Evolutionary conservation across 352 stramenopile species (phyloP).

Genomic region (Globisporangium parvum): DNA sequence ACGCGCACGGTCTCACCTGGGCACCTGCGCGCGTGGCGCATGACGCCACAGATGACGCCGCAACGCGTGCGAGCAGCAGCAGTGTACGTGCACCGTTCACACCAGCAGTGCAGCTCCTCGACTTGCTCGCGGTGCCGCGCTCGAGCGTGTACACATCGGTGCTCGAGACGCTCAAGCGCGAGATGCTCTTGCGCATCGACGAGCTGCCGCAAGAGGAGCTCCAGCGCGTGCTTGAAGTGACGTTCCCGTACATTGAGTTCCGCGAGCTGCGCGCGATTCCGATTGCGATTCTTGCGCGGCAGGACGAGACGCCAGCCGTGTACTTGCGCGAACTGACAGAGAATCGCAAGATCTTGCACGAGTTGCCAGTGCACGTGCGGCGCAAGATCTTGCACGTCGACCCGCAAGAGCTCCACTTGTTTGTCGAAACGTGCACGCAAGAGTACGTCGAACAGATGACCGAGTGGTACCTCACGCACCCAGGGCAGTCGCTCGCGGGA

Average conservation of each 20-base stretch:
- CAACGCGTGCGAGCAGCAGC: too few species aligned
- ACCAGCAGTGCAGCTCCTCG: conserved; percentile 67
- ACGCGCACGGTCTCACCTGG: conserved; percentile 47
- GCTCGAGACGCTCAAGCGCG: conserved; percentile 52
- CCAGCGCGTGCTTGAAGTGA: conserved; percentile 63
- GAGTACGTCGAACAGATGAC: conserved; percentile 66
- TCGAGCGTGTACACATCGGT: conserved; percentile 66
- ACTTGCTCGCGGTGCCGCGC: conserved; percentile 60
- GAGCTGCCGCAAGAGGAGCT: conserved; percentile 67
- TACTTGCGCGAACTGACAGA: conserved; percentile 80
- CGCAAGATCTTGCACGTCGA: conserved; percentile 82
- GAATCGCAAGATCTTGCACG: conserved; percentile 69
- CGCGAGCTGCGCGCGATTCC: conserved; percentile 77
- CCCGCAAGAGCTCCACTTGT: conserved; percentile 51
- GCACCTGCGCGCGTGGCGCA: conserved; percentile 19
- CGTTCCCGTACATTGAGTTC: conserved; percentile 87
- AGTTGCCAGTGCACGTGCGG: conserved; percentile 75
- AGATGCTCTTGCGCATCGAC: conserved; percentile 72
- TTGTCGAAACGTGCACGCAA: conserved; percentile 70
- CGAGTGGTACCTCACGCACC: conserved; percentile 61
- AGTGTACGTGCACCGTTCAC: conserved; percentile 22
- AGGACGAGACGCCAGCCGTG: conserved; percentile 70
- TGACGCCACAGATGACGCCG: background rate
- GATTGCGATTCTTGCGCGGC: conserved; percentile 73
- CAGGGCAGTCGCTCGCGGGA: conserved; percentile 10